Evolutionary conservation across 2,329 filamentous ascomycete genomes (phyloP), one percentile per base, ranked within the genome.

Genomic region (Emmonsiellopsis sp.): DNA sequence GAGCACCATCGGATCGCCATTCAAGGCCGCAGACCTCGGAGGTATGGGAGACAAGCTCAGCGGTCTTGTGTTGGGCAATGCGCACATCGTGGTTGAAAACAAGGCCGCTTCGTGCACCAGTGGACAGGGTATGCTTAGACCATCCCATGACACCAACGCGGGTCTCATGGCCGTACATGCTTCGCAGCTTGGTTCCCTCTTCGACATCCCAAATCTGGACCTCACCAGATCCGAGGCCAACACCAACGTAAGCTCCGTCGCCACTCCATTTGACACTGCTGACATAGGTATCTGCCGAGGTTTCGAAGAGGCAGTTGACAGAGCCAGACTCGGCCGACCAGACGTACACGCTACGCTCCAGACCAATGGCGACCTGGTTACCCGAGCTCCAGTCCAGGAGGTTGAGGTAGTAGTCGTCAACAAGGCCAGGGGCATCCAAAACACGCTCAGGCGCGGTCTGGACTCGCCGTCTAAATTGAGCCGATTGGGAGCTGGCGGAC

Each of bases 121-220:
- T 96, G 40, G 93, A 97, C 51, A 98, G 81, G 54, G 94, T 83
- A 74, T 97, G 93, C 82, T 97, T 97, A 80, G 89, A 95, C 93
- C 93, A 98, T 66, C 91, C 89, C 91, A 97, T 96, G 60, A 95
- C 92, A 67, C 91, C 89, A 58, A 98, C 92, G 53, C 93, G 91
- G 40, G 89, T 92, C 66, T 97, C 92, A 68, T 98, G 93, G 56
- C 93, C 93, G 68, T 90, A 87, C 93, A 98, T 98, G 79, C 90
- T 96, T 70, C 93, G 91, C 55, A 98, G 86, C 81, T 97, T 97
- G 66, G 84, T 86, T 57, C 86, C 84, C 71, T 98, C 93, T 63
- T 95, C 87, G 32, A 96, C 92, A 65, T 97, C 93, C 92, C 93
- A 98, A 74, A 98, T 98, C 76, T 98, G 93, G 39, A 98, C 89